Base-by-base conservation (phyloP, 257 asterid species). In the Prunella vulgaris region DNA sequence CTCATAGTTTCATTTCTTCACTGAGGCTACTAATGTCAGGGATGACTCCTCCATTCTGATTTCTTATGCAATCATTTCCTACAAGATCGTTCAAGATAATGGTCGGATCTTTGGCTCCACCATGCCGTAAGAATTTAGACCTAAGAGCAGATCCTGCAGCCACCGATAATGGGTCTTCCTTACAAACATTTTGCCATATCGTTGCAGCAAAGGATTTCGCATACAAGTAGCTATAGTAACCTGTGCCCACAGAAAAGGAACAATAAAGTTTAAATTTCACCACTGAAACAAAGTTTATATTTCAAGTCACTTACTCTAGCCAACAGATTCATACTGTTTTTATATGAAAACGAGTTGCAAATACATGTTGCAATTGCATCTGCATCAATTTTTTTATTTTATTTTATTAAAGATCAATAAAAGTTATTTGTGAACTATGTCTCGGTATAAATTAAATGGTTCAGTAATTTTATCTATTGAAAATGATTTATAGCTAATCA, bases 221-320 rank as follows among this genome's bases (percentile, higher is more conserved):
- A 27, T 90, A 93, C 90, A 93, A 73, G 90, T 90, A 93, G 85
- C 96, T 93, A 78, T 93, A 90, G 82, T 93, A 93, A 76, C 94
- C 99, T 93, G 84, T 51, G 68, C 58, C 7, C 10, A 46, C 61
- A 66, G 49, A 59, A 57, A 27, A 60, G 10, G 6, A 28, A 58
- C 9, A 5, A 20, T 46, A 0, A 52, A 52, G n/a, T 4, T 4
- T 14, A 44, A 14, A n/a, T 5, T 20, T 44, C 52, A 44, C 9
- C 52, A 35, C 20, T 0, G 18, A 21, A 10, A 68, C 13, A 15
- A 25, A 8, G 2, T 0, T 25, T 25, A 46, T 46, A 4, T 52
- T 10, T 44, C 2, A 63, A 62, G 51, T 21, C 24, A 30, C 46
- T 27, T 14, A 24, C 13, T 20, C 57, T 9, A 6, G 57, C 14